phyloP scores from a whole-genome alignment of 106 monocot species.

The Hemerocallis citrina region DNA sequence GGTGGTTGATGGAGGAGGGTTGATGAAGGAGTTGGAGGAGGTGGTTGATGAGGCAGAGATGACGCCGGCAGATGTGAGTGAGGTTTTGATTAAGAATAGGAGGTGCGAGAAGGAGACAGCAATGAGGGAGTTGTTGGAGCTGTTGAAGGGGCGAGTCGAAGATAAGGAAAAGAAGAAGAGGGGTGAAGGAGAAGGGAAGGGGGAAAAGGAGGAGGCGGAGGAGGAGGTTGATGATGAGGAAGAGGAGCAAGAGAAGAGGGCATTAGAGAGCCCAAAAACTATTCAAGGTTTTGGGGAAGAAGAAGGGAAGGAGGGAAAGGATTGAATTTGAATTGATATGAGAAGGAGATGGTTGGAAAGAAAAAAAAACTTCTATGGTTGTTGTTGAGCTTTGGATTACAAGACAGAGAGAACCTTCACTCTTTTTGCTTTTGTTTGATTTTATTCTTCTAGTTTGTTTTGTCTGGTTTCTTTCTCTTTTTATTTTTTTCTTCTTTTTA shows the following conservation, averaged over 20 bases:
- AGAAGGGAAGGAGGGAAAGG: slow-evolving; percentile 3
- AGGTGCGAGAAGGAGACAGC: slow-evolving; percentile 28
- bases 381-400: too few relatives aligned
- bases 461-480: too few relatives aligned
- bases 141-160: slow-evolving; percentile 20
- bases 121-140: slow-evolving; percentile 29
- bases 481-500: too few relatives aligned
- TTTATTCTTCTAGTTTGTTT: too few relatives aligned
- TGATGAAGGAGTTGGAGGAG: slow-evolving; percentile 37
- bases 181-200: not conserved
- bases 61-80: slow-evolving; percentile 75
- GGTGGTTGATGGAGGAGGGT: not conserved
- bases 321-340: not conserved
- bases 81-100: slow-evolving; percentile 70
- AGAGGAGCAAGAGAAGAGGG: slow-evolving; percentile 68
- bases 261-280: slow-evolving; percentile 63
- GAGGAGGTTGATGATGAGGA: slow-evolving; percentile 26
- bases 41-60: slow-evolving; percentile 42
- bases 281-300: too few relatives aligned
- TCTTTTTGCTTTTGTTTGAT: too few relatives aligned
- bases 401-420: too few relatives aligned
- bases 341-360: too few relatives aligned
- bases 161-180: slow-evolving; percentile 6
- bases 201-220: not conserved
- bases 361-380: too few relatives aligned